Evolutionary conservation across 129 eudicot genomes (phyloP), one percentile per base, ranked within the genome.

Genomic region (Solidago caesia): DNA sequence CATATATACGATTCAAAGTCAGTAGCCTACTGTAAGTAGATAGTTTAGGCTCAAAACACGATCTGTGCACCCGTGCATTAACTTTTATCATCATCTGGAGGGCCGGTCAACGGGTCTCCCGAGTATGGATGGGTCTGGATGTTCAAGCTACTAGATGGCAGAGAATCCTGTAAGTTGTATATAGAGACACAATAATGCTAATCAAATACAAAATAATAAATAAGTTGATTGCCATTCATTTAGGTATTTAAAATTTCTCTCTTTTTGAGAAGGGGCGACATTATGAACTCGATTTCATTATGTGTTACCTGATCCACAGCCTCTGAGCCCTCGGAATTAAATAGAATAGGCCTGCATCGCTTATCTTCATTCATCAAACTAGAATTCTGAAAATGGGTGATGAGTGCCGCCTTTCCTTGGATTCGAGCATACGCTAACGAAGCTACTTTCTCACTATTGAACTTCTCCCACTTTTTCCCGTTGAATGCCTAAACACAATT

Each of bases 291-390:
- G 14, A 8, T 8, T 45, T 47, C 70, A 11, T 62, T 59, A 45
- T 48, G 75, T 64, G 44, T 14, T 77, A 93, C 97, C 98, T 88
- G 88, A 53, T 88, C 90, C 47, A 76, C 82, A 51, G 71, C 77
- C n/a, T 81, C 85, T 4, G 81, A 63, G 59, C 85, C 83, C 9
- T 85, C 96, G 0, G 92, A 80, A 39, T 81, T 82, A 47, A 93
- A 90, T 25, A 93, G 85, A 67, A 93, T 90, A 49, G 98, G 98
- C 42, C 97, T 79, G 67, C 98, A 93, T 26, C 97, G 87, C 71
- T 90, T 90, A 74, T 93, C 98, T 82, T 88, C 98, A 26, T 89
- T 89, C 95, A 92, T 92, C 79, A 92, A 84, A 72, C 98, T 92
- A 21, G 98, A 92, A 69, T 90, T 93, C 66, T 93, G 97, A 60